Conservation (phyloP, 148 eudicot genomes). For the Chenopodium formosanum region DNA sequence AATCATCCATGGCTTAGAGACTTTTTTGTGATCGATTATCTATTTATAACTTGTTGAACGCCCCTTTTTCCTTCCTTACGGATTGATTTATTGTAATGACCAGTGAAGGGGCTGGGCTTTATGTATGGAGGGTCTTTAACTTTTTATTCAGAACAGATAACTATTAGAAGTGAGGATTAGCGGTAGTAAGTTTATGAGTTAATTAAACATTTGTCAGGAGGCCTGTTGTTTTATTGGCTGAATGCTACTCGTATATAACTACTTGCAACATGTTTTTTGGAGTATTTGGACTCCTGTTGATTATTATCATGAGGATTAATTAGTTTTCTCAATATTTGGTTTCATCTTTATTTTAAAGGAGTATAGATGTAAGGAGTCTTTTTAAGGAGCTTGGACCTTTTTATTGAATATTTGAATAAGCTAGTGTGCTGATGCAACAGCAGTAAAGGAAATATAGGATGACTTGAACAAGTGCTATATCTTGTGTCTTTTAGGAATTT, state of each 20-base stretch:
- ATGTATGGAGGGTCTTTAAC: neutral
- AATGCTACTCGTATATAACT: neutral
- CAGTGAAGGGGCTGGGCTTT: too few relatives aligned
- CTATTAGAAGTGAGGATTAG: neutral
- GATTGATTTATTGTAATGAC: too few relatives aligned
- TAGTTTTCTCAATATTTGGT: neutral
- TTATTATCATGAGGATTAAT: neutral
- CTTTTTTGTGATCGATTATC: too few relatives aligned
- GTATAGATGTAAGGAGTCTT: neutral
- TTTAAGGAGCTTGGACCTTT: neutral
- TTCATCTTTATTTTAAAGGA: neutral
- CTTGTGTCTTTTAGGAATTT: conserved; percentile 3
- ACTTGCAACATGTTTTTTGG: neutral
- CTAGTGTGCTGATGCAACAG: neutral
- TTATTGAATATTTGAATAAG: neutral
- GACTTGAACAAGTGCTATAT: neutral
- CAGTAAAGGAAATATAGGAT: neutral
- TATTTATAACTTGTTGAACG: too few relatives aligned
- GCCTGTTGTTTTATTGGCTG: neutral
- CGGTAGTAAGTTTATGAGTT: neutral
- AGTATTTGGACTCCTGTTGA: neutral
- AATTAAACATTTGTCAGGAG: neutral
- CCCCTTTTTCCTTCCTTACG: too few relatives aligned
- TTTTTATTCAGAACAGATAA: neutral
- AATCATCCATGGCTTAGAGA: too few relatives aligned